Percentiles rank a stretch among this genome's conserved stretches.
These are phyloP conservation scores for Flaveria brownii DNA, from an alignment of 129 eudicot species.

Conservation along the genomic window DNA sequence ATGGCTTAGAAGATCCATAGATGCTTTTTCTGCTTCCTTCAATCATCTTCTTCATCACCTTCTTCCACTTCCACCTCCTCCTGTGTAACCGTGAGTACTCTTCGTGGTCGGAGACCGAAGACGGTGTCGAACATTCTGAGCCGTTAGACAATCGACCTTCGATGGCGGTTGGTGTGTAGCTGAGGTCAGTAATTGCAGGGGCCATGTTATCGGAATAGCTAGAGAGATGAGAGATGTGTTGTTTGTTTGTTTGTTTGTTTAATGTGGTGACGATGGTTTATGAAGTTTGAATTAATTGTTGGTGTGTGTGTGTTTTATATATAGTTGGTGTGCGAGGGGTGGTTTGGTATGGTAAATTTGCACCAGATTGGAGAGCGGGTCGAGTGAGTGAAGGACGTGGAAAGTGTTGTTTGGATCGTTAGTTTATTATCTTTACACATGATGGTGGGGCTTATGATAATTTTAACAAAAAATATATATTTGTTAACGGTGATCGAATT, in stretches of 20 bases:
- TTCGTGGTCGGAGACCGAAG: constrained; percentile 48
- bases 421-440: constrained; percentile 9
- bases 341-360: constrained; percentile 27
- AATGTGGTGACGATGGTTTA: not conserved
- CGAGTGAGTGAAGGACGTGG: constrained; percentile 12
- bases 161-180: not conserved
- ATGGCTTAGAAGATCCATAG: constrained; percentile 38
- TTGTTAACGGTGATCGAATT: too few species aligned
- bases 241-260: not conserved
- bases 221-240: not conserved
- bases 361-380: not conserved
- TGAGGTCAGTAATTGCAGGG: not conserved
- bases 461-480: too few species aligned
- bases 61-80: constrained; percentile 39
- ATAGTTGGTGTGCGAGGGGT: constrained; percentile 9
- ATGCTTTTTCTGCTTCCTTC: constrained; percentile 54
- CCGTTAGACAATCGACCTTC: constrained; percentile 17
- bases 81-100: constrained; percentile 43
- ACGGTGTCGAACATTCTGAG: constrained; percentile 25
- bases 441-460: not conserved
- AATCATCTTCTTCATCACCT: constrained; percentile 49
- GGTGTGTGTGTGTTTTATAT: constrained; percentile 9
- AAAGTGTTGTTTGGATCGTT: constrained; percentile 10
- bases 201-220: constrained; percentile 9
- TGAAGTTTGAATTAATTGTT: not conserved